Conservation (phyloP, 2,329 filamentous ascomycete species). For the Apiospora phragmitis region DNA sequence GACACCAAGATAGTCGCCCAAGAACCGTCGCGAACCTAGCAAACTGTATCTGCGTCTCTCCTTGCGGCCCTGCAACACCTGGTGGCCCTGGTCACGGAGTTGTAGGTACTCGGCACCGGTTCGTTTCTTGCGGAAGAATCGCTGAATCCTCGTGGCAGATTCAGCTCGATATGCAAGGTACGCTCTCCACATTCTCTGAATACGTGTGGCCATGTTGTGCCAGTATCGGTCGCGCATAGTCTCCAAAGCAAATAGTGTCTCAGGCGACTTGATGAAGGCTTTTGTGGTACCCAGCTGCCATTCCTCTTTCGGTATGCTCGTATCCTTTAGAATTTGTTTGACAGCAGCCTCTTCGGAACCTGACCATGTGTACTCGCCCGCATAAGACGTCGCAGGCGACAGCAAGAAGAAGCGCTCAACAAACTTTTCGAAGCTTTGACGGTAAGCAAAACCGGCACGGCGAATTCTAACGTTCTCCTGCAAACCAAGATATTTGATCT, state of each 20-base stretch:
- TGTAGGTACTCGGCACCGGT: conserved; percentile 87
- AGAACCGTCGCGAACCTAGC: conserved; percentile 85
- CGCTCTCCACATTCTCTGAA: conserved; percentile 95
- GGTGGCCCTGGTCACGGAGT: conserved; percentile 84
- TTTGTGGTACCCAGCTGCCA: conserved; percentile 97
- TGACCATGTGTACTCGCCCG: conserved; percentile 95
- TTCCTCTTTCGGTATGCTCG: conserved; percentile 90
- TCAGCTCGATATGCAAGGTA: conserved; percentile 92
- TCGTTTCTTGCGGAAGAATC: conserved; percentile 92
- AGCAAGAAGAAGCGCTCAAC: conserved; percentile 95
- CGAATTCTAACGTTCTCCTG: conserved; percentile 98
- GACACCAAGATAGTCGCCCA: conserved; percentile 92
- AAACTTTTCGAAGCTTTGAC: conserved; percentile 97
- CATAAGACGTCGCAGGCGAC: conserved; percentile 92
- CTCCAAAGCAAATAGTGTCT: conserved; percentile 94
- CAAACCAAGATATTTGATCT: conserved; percentile 98
- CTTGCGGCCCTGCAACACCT: conserved; percentile 79
- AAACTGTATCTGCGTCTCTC: conserved; percentile 90
- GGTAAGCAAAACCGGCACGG: conserved; percentile 93
- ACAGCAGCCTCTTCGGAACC: conserved; percentile 86
- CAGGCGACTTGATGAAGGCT: conserved; percentile 96
- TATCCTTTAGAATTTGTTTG: conserved; percentile 92
- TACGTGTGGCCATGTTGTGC: conserved; percentile 99
- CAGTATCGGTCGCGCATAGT: conserved; percentile 98
- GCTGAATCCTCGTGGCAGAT: conserved; percentile 89